Percentiles rank a stretch among this genome's conserved stretches.
Evolutionary conservation across 805 yeast species (phyloP).

Genomic region (Pichia cabralensis): DNA sequence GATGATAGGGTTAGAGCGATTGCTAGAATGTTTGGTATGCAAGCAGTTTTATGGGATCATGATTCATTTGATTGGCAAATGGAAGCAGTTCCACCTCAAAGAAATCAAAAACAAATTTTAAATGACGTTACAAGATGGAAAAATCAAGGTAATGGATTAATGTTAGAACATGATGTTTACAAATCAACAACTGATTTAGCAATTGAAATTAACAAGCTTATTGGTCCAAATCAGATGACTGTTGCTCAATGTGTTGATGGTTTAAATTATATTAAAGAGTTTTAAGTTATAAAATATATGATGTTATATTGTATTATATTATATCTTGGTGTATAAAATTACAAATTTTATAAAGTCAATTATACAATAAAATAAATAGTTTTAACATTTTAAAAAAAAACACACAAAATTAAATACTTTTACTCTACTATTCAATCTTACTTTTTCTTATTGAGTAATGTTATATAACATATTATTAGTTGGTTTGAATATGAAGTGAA

Average conservation of each 20-base stretch:
- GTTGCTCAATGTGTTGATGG: constrained; percentile 74
- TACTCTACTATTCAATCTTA: too few relatives aligned
- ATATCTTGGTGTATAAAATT: not conserved
- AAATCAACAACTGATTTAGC: constrained; percentile 60
- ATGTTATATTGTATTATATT: not conserved
- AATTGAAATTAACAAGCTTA: constrained; percentile 41
- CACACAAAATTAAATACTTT: too few relatives aligned
- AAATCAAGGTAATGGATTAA: constrained; percentile 41
- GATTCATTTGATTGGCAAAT: constrained; percentile 91
- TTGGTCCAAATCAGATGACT: constrained; percentile 57
- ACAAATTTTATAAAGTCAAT: too few relatives aligned
- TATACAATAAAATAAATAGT: too few relatives aligned
- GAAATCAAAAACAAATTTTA: constrained; percentile 43
- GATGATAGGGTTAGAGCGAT: constrained; percentile 80
- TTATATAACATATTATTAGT: too few relatives aligned
- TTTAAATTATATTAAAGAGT: constrained; percentile 41
- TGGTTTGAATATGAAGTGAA: too few relatives aligned
- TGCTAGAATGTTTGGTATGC: constrained; percentile 76
- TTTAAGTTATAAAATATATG: not conserved
- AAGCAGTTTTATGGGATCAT: constrained; percentile 81
- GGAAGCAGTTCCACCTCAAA: constrained; percentile 33
- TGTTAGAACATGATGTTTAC: constrained; percentile 81
- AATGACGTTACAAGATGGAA: constrained; percentile 49
- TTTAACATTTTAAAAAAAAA: too few relatives aligned
- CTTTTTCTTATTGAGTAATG: too few relatives aligned